These are phyloP conservation scores for Suillus luteus DNA, from an alignment of 768 basidiomycete genomes.

Conservation along the genomic window DNA sequence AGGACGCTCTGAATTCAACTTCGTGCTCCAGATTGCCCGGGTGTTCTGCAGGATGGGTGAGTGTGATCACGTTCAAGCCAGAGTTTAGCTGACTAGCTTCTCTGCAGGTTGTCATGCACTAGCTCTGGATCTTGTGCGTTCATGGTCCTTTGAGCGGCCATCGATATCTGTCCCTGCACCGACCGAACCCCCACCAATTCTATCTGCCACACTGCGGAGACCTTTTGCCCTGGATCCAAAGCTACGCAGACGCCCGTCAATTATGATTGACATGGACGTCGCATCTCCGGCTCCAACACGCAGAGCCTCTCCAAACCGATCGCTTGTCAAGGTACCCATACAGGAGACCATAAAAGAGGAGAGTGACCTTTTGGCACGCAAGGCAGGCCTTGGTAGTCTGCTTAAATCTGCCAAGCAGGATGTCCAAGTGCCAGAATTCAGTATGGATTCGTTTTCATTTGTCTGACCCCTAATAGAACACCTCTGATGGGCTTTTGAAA, in stretches of 20 bases:
- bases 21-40: conserved; percentile 91
- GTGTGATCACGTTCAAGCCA: conserved; percentile 24
- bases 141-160: conserved; percentile 91
- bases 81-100: conserved; percentile 10
- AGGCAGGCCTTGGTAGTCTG: conserved; percentile 77
- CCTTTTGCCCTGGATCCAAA: conserved; percentile 53
- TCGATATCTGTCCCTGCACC: conserved; percentile 39
- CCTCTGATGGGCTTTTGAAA: neutral
- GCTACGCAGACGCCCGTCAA: conserved; percentile 65
- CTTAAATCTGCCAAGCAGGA: conserved; percentile 93
- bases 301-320: conserved; percentile 47
- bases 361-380: conserved; percentile 63
- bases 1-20: conserved; percentile 87
- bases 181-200: conserved; percentile 40
- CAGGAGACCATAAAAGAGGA: conserved; percentile 45
- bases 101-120: conserved; percentile 83
- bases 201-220: conserved; percentile 42
- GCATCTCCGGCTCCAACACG: conserved; percentile 60
- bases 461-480: conserved; percentile 38
- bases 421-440: conserved; percentile 82
- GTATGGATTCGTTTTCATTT: conserved; percentile 86
- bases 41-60: conserved; percentile 94
- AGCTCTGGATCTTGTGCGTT: conserved; percentile 86
- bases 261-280: conserved; percentile 90
- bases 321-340: conserved; percentile 20